These are phyloP conservation scores for Colletotrichum theobromicola DNA, from an alignment of 2,329 filamentous ascomycete genomes.

Conservation along the genomic window DNA sequence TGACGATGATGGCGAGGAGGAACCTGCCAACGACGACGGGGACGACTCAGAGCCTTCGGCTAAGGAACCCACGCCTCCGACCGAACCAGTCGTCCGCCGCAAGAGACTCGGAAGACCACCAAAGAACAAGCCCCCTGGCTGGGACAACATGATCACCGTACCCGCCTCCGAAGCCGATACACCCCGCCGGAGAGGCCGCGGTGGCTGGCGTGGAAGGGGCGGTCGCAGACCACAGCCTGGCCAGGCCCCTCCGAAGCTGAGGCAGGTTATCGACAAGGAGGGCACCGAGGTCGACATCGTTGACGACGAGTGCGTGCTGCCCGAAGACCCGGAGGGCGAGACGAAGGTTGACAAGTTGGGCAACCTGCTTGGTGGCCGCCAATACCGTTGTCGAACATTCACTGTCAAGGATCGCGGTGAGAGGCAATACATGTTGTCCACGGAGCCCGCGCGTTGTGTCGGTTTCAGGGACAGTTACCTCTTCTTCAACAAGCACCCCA, in stretches of 20 bases:
- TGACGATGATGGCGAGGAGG: constrained; percentile 57
- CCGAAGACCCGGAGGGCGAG: constrained; percentile 87
- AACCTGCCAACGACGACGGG: constrained; percentile 49
- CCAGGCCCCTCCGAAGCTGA: constrained; percentile 75
- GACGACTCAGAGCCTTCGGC: constrained; percentile 43
- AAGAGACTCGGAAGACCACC: constrained; percentile 85
- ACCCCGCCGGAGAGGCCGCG: constrained; percentile 69
- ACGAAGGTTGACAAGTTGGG: constrained; percentile 92
- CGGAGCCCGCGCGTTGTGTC: constrained; percentile 93
- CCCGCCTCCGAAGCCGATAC: constrained; percentile 61
- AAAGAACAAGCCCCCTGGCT: constrained; percentile 83
- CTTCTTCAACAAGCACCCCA: constrained; percentile 97
- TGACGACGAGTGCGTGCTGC: constrained; percentile 89
- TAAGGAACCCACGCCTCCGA: constrained; percentile 60
- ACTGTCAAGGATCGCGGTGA: constrained; percentile 84
- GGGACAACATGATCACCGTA: constrained; percentile 68
- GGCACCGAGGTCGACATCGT: constrained; percentile 90
- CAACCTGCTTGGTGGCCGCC: constrained; percentile 79
- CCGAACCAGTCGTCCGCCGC: constrained; percentile 68
- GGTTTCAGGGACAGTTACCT: constrained; percentile 98
- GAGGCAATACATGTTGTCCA: constrained; percentile 96
- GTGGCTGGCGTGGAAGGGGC: constrained; percentile 73
- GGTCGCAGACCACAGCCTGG: constrained; percentile 72
- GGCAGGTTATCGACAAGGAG: constrained; percentile 90
- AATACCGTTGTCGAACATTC: constrained; percentile 96